Evolutionary conservation across 106 monocot genomes (phyloP).

Genomic region (Dioscorea zingiberensis): DNA sequence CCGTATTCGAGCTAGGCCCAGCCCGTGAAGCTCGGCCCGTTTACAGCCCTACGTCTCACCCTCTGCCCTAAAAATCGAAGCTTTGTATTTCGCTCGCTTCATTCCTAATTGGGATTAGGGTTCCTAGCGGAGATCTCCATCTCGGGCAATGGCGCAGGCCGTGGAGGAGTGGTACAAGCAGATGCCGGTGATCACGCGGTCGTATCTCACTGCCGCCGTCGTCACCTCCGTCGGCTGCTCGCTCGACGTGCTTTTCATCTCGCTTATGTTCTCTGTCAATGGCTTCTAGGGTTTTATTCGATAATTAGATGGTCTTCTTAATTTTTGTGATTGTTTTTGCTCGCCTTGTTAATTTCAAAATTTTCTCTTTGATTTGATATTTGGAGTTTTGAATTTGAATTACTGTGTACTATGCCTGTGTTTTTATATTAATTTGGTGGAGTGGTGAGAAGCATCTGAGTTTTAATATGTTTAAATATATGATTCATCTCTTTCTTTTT

Average conservation of each 20-base stretch:
- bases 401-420: background rate
- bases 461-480: background rate
- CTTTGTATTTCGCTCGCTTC: too few relatives aligned
- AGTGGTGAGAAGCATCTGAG: too few relatives aligned
- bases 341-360: too few relatives aligned
- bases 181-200: slow-evolving; percentile 45
- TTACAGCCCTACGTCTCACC: too few relatives aligned
- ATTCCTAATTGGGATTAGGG: background rate
- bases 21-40: too few relatives aligned
- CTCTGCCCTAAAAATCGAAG: too few relatives aligned
- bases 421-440: background rate
- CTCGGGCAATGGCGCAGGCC: slow-evolving; percentile 33
- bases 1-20: too few relatives aligned
- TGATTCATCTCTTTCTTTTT: slow-evolving; percentile 2
- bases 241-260: slow-evolving; percentile 13
- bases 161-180: slow-evolving; percentile 56
- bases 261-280: too few relatives aligned
- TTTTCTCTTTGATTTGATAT: background rate
- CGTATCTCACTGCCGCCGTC: slow-evolving; percentile 47
- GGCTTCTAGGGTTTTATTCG: too few relatives aligned
- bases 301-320: too few relatives aligned
- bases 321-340: too few relatives aligned
- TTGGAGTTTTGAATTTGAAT: background rate
- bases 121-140: background rate
- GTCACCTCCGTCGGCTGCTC: slow-evolving; percentile 42